These are phyloP conservation scores for Mycena citricolor DNA, from an alignment of 1,284 basidiomycete species.

Conservation along the genomic window DNA sequence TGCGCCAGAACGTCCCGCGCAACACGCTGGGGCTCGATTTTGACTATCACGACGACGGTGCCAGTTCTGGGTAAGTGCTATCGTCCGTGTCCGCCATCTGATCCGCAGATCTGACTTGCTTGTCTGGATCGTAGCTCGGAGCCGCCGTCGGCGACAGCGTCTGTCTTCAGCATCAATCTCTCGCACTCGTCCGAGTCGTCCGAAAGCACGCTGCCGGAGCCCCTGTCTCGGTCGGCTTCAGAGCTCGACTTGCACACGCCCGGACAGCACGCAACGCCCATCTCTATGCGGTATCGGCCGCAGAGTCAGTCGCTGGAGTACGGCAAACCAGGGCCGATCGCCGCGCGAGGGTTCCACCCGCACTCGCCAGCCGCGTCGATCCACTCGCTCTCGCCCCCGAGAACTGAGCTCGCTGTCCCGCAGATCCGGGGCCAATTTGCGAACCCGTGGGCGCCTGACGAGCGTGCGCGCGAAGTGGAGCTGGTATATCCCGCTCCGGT, in stretches of 20 bases:
- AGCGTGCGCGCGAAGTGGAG: constrained; percentile 7
- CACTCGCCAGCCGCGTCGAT: constrained; percentile 8
- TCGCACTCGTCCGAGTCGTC: constrained; percentile 9
- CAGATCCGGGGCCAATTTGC: constrained; percentile 7
- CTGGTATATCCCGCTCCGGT: constrained; percentile 16
- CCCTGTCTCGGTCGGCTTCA: constrained; percentile 14
- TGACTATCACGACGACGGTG: constrained; percentile 3
- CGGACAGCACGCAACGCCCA: too few species aligned
- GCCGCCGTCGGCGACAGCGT: constrained; percentile 8
- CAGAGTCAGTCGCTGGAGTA: too few species aligned
- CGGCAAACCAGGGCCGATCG: too few species aligned
- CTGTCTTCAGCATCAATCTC: constrained; percentile 5
- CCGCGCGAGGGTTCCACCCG: background rate
- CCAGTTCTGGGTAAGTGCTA: constrained; percentile 10
- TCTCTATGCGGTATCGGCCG: too few species aligned
- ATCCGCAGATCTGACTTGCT: background rate
- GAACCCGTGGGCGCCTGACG: constrained; percentile 13
- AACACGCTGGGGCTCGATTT: too few species aligned
- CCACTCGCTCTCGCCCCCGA: constrained; percentile 3
- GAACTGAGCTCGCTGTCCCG: constrained; percentile 1
- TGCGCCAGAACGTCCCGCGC: constrained; percentile 5
- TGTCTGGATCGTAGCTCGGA: constrained; percentile 7
- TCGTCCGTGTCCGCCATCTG: background rate
- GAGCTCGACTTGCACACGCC: constrained; percentile 13
- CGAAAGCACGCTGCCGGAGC: constrained; percentile 7